Conservation (phyloP, 1,284 basidiomycete species). For the Austroboletus niveus region DNA sequence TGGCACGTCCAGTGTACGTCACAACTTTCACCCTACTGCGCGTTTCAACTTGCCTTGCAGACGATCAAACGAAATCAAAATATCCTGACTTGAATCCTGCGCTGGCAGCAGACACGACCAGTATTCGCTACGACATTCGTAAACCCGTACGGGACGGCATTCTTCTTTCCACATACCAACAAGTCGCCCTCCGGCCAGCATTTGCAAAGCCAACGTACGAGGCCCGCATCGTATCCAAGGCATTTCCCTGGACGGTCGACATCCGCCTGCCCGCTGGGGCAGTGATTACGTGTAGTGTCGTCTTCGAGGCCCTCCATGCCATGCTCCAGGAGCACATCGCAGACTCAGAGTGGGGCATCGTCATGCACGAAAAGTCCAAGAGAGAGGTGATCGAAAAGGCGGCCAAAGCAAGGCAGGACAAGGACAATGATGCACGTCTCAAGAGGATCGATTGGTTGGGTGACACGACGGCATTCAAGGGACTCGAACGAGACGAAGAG, state of each 20-base stretch:
- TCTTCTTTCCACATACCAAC: slow-evolving; percentile 40
- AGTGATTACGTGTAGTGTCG: slow-evolving; percentile 47
- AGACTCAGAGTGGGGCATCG: slow-evolving; percentile 63
- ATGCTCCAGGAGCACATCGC: slow-evolving; percentile 49
- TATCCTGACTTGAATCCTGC: slow-evolving; percentile 47
- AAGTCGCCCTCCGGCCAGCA: slow-evolving; percentile 36
- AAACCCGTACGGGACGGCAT: slow-evolving; percentile 43
- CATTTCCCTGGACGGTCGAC: slow-evolving; percentile 61
- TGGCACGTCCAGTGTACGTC: slow-evolving; percentile 20
- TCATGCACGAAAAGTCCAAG: slow-evolving; percentile 41
- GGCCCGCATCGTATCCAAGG: slow-evolving; percentile 51
- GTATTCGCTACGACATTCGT: slow-evolving; percentile 49
- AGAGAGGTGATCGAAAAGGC: slow-evolving; percentile 38
- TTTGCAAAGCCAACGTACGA: slow-evolving; percentile 32
- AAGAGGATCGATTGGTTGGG: slow-evolving; percentile 62
- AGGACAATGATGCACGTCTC: slow-evolving; percentile 28
- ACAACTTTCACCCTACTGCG: background rate
- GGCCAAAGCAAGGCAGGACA: slow-evolving; percentile 32
- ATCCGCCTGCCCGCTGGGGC: slow-evolving; percentile 37
- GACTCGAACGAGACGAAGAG: slow-evolving; percentile 54
- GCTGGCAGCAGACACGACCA: slow-evolving; percentile 50
- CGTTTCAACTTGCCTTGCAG: slow-evolving; percentile 9
- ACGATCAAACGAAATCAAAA: slow-evolving; percentile 25
- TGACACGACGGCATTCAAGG: slow-evolving; percentile 52
- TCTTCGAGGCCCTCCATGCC: slow-evolving; percentile 51